These are phyloP conservation scores for Exophiala dermatitidis DNA, from an alignment of 2,329 filamentous ascomycete genomes.

Conservation along the genomic window DNA sequence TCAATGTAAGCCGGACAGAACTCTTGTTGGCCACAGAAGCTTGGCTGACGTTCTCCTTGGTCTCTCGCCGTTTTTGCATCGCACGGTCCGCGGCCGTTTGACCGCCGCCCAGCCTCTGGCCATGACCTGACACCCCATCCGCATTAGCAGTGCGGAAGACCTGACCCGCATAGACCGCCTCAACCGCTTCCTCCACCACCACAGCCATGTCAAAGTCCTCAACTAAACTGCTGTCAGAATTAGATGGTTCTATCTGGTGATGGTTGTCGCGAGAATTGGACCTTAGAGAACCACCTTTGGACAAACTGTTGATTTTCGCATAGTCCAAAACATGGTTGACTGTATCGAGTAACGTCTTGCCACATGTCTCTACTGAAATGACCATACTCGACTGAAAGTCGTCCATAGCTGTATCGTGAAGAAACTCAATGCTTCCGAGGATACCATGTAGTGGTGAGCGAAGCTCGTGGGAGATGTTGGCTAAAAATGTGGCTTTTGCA, in stretches of 20 bases:
- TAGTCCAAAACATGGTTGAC: constrained; percentile 44
- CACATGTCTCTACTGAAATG: constrained; percentile 38
- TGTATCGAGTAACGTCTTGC: constrained; percentile 38
- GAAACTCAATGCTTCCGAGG: constrained; percentile 37
- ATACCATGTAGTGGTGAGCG: constrained; percentile 40
- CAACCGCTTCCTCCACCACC: constrained; percentile 37
- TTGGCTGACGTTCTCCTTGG: constrained; percentile 10
- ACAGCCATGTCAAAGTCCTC: constrained; percentile 32
- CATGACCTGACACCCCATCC: constrained; percentile 14
- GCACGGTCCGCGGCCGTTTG: constrained; percentile 14
- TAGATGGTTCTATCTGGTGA: constrained; percentile 4
- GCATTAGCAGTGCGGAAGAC: constrained; percentile 22
- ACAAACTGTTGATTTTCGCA: constrained; percentile 46
- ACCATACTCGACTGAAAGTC: constrained; percentile 37
- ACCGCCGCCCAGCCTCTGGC: not conserved
- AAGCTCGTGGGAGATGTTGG: constrained; percentile 41
- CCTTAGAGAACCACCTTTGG: constrained; percentile 5
- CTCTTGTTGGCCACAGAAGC: not conserved
- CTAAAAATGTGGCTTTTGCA: constrained; percentile 40
- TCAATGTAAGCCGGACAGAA: constrained; percentile 38
- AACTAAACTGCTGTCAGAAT: constrained; percentile 25
- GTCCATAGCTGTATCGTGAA: constrained; percentile 35
- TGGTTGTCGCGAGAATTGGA: constrained; percentile 1
- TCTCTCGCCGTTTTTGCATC: constrained; percentile 6
- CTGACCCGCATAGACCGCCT: constrained; percentile 49